Base-by-base conservation (phyloP, 2,329 filamentous ascomycete species). In the Chrysoporthe austroafricana region DNA sequence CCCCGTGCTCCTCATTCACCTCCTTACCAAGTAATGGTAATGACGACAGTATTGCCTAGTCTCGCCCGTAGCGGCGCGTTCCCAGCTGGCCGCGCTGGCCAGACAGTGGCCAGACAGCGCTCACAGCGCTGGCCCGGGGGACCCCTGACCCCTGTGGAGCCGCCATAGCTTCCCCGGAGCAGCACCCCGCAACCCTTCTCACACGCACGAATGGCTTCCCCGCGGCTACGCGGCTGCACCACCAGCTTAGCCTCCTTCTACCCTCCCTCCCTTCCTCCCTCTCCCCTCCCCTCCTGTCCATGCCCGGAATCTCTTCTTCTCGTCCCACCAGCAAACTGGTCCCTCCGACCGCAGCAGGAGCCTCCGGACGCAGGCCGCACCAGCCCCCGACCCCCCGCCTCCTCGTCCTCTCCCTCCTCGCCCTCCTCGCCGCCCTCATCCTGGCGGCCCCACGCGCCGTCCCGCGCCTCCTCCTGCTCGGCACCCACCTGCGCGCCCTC, bases 371-470 rank as follows among this genome's bases (percentile, higher is more conserved):
- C 63, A 72, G 63, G 32, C 58, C 46, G 42, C 48, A 39, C 54
- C 64, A 46, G 42, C 16, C 34, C 44, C 59, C 69, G 54, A 72
- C 76, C 75, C 76, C 84, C 76, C 75, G 86, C 69, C 71, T 87
- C 74, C 78, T 87, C 72, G 77, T 89, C 73, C 77, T 90, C 74
- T 84, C 91, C 77, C 74, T 88, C 73, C 77, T 91, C 75, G 84
- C 91, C 77, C 74, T 87, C 75, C 78, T 79, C 70, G 78, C 84
- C 64, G 75, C 82, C 80, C 81, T 85, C 85, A 91, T 86, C 76
- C 88, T 93, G 90, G 90, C 90, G 83, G 82, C 85, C 76, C 82
- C 85, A 78, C 84, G 88, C 77, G 80, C 86, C 73, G 78, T 84
- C 75, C 79, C 83, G 71, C 87, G 90, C 74, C 81, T 92, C 72